Conservation (phyloP, 2,329 filamentous ascomycete species). For the Zymoseptoria pseudotritici region DNA sequence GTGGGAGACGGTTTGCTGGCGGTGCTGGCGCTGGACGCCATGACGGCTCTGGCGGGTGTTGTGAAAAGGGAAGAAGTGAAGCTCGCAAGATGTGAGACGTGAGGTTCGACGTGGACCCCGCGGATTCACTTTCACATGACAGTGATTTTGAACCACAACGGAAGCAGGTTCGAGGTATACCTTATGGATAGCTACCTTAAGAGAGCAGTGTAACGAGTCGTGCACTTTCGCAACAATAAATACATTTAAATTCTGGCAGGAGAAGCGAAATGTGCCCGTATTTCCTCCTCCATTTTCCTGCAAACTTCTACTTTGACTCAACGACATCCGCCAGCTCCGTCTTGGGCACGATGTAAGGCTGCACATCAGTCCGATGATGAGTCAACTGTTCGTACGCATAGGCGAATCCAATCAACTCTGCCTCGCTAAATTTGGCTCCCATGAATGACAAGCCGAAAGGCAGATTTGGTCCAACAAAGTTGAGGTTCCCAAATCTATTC, state of each 20-base stretch:
- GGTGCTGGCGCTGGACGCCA: conserved; percentile 1
- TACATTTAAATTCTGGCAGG: too few species aligned
- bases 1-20: conserved; percentile 24
- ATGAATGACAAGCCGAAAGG: conserved; percentile 48
- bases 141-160: not conserved
- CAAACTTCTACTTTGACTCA: not conserved
- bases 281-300: not conserved
- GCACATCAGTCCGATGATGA: conserved; percentile 39
- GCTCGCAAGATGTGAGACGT: not conserved
- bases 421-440: conserved; percentile 54
- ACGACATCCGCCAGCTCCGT: conserved; percentile 43
- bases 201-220: too few species aligned
- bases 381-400: conserved; percentile 63
- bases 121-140: not conserved
- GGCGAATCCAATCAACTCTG: conserved; percentile 54
- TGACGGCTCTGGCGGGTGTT: not conserved
- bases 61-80: not conserved
- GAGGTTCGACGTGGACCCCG: not conserved
- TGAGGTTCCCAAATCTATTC: not conserved
- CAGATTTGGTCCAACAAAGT: conserved; percentile 44
- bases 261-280: not conserved
- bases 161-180: not conserved
- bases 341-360: conserved; percentile 43
- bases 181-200: too few species aligned
- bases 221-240: conserved; percentile 4